These are phyloP conservation scores for Alternaria alternata DNA, from an alignment of 2,329 filamentous ascomycete genomes.

Conservation along the genomic window DNA sequence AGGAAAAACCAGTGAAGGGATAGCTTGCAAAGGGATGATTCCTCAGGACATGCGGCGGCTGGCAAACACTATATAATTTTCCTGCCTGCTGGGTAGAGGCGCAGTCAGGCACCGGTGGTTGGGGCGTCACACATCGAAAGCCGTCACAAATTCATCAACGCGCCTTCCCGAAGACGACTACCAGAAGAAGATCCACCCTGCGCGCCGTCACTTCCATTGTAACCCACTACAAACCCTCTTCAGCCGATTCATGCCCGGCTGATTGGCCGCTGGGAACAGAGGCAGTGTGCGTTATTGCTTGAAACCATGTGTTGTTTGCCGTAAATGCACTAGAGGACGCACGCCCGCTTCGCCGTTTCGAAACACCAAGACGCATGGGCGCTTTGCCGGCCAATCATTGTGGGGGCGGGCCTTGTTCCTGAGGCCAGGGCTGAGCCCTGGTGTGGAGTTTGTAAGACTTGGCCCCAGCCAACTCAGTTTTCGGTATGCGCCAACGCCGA, in stretches of 20 bases:
- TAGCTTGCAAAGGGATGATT: not conserved
- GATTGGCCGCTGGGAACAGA: conserved; percentile 11
- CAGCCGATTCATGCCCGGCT: not conserved
- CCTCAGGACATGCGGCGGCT: conserved; percentile 9
- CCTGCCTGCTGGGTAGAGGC: conserved; percentile 13
- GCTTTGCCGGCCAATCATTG: conserved; percentile 27
- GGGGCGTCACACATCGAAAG: conserved; percentile 17
- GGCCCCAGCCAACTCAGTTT: conserved; percentile 13
- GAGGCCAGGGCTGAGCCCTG: conserved; percentile 14
- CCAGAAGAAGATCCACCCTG: conserved; percentile 3
- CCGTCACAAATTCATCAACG: conserved; percentile 6
- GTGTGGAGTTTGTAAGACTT: conserved; percentile 13
- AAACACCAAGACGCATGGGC: conserved; percentile 29
- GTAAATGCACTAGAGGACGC: conserved; percentile 13
- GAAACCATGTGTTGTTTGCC: conserved; percentile 22
- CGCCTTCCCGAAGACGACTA: not conserved
- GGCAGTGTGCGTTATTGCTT: conserved; percentile 12
- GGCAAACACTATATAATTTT: conserved; percentile 25
- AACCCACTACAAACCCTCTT: conserved; percentile 1
- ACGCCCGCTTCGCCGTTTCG: conserved; percentile 24
- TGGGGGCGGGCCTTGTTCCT: conserved; percentile 17
- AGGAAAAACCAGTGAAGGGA: conserved; percentile 4
- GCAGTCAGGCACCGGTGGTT: conserved; percentile 23
- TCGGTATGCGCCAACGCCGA: conserved; percentile 3
- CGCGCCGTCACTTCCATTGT: conserved; percentile 3